Base-by-base conservation (phyloP, 176 grass and related monocot genomes). In the Aegilops bicornis region DNA sequence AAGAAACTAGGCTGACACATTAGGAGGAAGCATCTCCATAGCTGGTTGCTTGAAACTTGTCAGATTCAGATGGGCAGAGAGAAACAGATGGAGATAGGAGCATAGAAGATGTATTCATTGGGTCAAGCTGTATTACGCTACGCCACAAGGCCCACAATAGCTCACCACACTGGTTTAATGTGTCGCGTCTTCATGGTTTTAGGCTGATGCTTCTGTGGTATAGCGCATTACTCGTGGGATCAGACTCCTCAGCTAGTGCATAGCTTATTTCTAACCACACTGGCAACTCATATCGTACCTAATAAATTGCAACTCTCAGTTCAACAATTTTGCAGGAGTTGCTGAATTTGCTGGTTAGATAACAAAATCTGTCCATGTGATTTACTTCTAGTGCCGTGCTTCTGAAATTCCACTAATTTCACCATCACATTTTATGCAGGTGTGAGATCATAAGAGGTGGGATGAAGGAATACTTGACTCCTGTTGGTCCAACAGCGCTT, bases 371-470 rank as follows among this genome's bases (percentile, higher is more conserved):
- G 60, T 24, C n/a, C 54, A 58, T 24, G 62, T 15, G 35, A 64
- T 73, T 79, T 77, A 59, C 10, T n/a, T 79, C 16, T 70, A 3
- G 1, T 33, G 20, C 10, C 16, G 10, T 11, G 6, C 19, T 75
- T 80, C 43, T 76, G 66, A 73, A 87, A 52, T 76, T 33, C 10
- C 19, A 59, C 11, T 73, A 61, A 64, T 65, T 61, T 50, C 56
- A 59, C 2, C 50, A 9, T 59, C 56, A 59, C 56, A 74, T 77
- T 76, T 54, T 89, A 16, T 91, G 78, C 69, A 98, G 92, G 88
- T 98, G 96, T 73, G 96, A 92, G 82, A 98, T 98, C 83, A 92
- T 98, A 82, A 91, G 88, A 87, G 96, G 86, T 66, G 96, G 96
- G 69, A 98, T 96, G 90, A 94, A 81, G 84, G 92, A 98, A 86